phyloP scores from a whole-genome alignment of 2,329 filamentous ascomycete species.

The Aspergillus persii region DNA sequence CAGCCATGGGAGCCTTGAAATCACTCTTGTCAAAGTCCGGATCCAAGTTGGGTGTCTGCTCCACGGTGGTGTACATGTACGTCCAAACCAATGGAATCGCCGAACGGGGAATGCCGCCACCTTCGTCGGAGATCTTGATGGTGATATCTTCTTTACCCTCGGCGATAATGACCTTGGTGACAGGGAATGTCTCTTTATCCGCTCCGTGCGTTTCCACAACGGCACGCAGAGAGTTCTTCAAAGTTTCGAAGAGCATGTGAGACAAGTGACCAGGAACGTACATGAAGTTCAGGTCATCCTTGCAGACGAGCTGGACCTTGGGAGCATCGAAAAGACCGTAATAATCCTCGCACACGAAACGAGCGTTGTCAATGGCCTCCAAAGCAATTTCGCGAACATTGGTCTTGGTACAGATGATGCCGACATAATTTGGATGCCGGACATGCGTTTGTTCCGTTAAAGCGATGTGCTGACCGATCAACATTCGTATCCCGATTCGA shows the following conservation, averaged over 20 bases:
- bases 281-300: slow-evolving; percentile 95
- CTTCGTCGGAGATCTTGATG: slow-evolving; percentile 96
- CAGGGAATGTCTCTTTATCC: slow-evolving; percentile 92
- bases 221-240: slow-evolving; percentile 96
- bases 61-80: slow-evolving; percentile 99
- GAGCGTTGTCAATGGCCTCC: slow-evolving; percentile 96
- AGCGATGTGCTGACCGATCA: slow-evolving; percentile 97
- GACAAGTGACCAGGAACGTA: slow-evolving; percentile 98
- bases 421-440: slow-evolving; percentile 89
- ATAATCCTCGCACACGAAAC: slow-evolving; percentile 99
- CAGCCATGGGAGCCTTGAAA: slow-evolving; percentile 99
- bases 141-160: slow-evolving; percentile 99
- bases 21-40: slow-evolving; percentile 98
- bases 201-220: slow-evolving; percentile 94
- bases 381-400: slow-evolving; percentile 93
- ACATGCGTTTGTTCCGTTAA: slow-evolving; percentile 89
- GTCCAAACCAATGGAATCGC: slow-evolving; percentile 98
- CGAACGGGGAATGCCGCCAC: slow-evolving; percentile 88
- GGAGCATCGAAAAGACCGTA: slow-evolving; percentile 97
- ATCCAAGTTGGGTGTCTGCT: slow-evolving; percentile 89
- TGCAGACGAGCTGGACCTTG: slow-evolving; percentile 94
- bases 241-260: slow-evolving; percentile 98
- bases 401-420: slow-evolving; percentile 98
- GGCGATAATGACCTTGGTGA: slow-evolving; percentile 96
- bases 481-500: slow-evolving; percentile 97